Evolutionary conservation across 1,139 yeast genomes (phyloP), one percentile per base, ranked within the genome.

Genomic region (Diutina siamensis): DNA sequence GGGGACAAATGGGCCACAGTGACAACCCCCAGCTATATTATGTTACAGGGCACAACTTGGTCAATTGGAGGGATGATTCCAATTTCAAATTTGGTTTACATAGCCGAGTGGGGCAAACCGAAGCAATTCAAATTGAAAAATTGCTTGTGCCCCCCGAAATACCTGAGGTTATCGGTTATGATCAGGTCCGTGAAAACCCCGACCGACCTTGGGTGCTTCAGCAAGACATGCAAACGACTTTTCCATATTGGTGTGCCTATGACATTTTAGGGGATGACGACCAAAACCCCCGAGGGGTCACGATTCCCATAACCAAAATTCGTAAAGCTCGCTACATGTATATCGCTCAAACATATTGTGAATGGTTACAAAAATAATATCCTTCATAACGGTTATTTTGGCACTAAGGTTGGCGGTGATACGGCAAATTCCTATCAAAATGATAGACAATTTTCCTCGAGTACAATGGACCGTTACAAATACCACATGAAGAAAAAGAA

Each of bases 181-280:
- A 22, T 3, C 10, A 25, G 2, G 20, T 21, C 12, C 13, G 22
- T 17, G 20, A 9, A n/a, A 32, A 38, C 2, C 42, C 42, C 3
- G 28, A 38, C 21, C 42, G 32, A 7, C 42, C 42, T n/a, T 38
- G 42, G 42, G 22, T 38, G 9, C 4, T 4, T 2, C 42, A 38
- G n/a, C 15, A n/a, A 3, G 19, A 15, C 13, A 4, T 15, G 21
- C 12, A 12, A 18, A 17, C 20, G 3, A n/a, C 12, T 5, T 38
- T 22, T 25, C 33, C 33, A 13, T 38, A 15, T 12, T 38, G 42
- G 42, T 38, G 42, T 38, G 20, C 33, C 32, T 38, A 38, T 18
- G 9, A 25, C 20, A 4, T 38, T 2, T 17, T 38, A 10, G 42
- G 42, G 9, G 4, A 10, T 8, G 33, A 31, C 4, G 21, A 9